Conservation (phyloP, 768 basidiomycete genomes). For the Serendipita sp. region DNA sequence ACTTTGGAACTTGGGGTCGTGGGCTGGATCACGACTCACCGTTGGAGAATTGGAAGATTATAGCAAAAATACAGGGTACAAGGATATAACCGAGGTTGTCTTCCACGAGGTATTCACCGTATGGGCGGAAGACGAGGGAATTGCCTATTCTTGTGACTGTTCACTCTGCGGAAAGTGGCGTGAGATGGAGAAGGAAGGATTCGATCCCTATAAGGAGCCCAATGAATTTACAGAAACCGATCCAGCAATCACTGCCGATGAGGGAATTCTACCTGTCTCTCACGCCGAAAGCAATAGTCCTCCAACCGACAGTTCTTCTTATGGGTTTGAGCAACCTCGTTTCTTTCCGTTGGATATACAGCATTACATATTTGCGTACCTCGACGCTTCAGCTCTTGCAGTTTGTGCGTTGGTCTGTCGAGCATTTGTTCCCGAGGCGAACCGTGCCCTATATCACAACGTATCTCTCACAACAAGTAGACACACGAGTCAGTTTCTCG, state of each 20-base stretch:
- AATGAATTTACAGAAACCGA: too few relatives aligned
- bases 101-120: not conserved
- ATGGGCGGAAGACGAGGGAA: not conserved
- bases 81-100: not conserved
- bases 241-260: too few relatives aligned
- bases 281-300: too few relatives aligned
- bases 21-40: not conserved
- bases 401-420: too few relatives aligned
- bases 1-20: not conserved
- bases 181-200: not conserved
- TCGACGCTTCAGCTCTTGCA: too few relatives aligned
- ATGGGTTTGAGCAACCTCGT: too few relatives aligned
- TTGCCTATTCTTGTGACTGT: not conserved
- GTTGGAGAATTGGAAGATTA: not conserved
- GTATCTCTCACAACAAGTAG: not conserved
- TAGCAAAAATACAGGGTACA: not conserved
- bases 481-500: not conserved
- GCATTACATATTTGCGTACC: too few relatives aligned
- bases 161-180: not conserved
- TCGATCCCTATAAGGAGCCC: not conserved
- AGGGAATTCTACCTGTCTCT: too few relatives aligned
- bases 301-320: too few relatives aligned
- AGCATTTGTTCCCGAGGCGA: too few relatives aligned
- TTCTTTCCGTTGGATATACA: too few relatives aligned
- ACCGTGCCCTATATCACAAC: not conserved